Evolutionary conservation across 345 rosid species (phyloP).

Genomic region (Rhodomyrtus tomentosa): DNA sequence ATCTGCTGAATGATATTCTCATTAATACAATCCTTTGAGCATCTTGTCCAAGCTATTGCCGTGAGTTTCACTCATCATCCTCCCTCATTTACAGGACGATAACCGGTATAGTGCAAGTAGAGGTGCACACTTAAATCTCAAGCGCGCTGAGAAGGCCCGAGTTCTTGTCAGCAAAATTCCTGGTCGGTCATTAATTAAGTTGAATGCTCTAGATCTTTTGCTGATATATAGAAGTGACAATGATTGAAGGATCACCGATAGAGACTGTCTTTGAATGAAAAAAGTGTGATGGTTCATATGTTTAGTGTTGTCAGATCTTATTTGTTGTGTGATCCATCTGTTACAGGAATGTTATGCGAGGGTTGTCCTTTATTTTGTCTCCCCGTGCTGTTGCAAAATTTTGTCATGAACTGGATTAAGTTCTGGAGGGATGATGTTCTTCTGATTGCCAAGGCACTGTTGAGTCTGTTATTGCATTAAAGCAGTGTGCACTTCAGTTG

Average conservation of each 20-base stretch:
- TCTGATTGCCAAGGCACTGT: neutral
- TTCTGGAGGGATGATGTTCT: neutral
- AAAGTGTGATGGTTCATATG: neutral
- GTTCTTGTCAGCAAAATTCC: conserved; percentile 94
- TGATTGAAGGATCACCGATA: neutral
- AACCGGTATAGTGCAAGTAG: conserved; percentile 93
- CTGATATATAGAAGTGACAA: neutral
- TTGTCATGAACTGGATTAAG: neutral
- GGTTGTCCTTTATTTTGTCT: neutral
- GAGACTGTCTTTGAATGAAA: neutral
- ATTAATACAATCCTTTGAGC: neutral
- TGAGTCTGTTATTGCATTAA: neutral
- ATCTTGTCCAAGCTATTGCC: neutral
- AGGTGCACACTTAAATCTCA: conserved; percentile 99
- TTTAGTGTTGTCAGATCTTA: neutral
- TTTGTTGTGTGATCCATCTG: neutral
- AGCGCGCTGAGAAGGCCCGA: conserved; percentile 96
- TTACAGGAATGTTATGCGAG: neutral
- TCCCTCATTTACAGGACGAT: conserved; percentile 58
- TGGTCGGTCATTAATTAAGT: conserved; percentile 25
- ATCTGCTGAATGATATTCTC: neutral
- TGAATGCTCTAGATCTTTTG: neutral
- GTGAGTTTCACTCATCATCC: neutral
- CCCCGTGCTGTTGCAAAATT: neutral
- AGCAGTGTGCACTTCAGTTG: neutral